Evolutionary conservation across 2,329 filamentous ascomycete genomes (phyloP), one percentile per base, ranked within the genome.

Genomic region (Thermochaetoides dissita): DNA sequence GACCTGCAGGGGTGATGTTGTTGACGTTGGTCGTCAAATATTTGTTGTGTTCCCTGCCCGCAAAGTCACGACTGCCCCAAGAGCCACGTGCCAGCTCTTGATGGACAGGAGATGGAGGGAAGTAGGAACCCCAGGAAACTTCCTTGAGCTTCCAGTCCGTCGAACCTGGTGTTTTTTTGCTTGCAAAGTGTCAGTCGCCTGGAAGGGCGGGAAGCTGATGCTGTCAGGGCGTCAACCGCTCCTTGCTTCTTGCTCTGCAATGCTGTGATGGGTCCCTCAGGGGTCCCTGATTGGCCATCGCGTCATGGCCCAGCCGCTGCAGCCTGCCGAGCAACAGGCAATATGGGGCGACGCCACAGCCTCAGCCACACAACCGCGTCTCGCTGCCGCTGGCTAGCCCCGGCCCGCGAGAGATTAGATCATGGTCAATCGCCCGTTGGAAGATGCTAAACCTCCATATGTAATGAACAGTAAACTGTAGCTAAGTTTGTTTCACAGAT

Each of bases 191-290:
- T 28, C 37, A 39, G 43, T 24, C 17, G 17, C 17, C 17, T 24
- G 17, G 17, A 24, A 24, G 17, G 17, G 17, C 17, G 17, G 17
- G 17, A 24, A 24, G 17, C 17, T 24, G 41, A 49, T 48, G 41
- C 44, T 43, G 47, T 39, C 44, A 46, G 43, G 48, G 46, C 43
- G 46, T 46, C 49, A 47, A 46, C 10, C 11, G 36, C 36, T 42
- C 34, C 39, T 43, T 44, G 42, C 37, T 38, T 43, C 42, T 48
- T 41, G 47, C 50, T 48, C 51, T 61, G 58, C 58, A 55, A 62
- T 64, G 61, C 65, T 65, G 58, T 65, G 61, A 61, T 63, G 55
- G 55, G 55, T 54, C 53, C 52, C 46, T 49, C 50, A 44, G 45
- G 39, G 48, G 49, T 42, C 43, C 34, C 40, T 64, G 58, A 65